Percentiles rank a stretch among this genome's conserved stretches.
Evolutionary conservation across 331 rosid genomes (phyloP).

Genomic region (Malus hybrid): DNA sequence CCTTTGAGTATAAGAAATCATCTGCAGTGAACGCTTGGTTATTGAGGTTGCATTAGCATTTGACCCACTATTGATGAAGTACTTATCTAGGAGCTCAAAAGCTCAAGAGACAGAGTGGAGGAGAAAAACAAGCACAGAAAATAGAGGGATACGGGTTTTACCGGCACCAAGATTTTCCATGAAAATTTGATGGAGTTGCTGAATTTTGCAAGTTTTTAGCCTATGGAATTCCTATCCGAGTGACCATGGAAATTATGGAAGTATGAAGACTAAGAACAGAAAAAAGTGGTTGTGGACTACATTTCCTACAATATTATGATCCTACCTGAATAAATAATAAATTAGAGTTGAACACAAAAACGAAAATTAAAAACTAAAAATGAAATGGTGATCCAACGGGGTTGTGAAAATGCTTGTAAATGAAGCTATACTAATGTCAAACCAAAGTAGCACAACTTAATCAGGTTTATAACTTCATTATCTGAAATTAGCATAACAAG

Average conservation of each 20-base stretch:
- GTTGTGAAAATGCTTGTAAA: neutral
- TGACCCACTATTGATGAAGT: conserved; percentile 60
- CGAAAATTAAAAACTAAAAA: no score
- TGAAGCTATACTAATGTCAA: neutral
- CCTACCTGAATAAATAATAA: neutral
- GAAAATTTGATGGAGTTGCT: neutral
- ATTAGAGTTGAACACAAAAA: neutral
- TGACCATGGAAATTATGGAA: neutral
- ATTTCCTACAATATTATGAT: neutral
- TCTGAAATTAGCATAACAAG: neutral
- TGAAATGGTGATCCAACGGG: no score
- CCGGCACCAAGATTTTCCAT: neutral
- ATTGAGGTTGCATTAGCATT: neutral
- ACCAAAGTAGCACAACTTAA: neutral
- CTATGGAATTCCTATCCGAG: neutral
- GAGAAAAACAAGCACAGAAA: conserved; percentile 6
- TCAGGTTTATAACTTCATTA: neutral
- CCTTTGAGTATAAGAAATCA: neutral
- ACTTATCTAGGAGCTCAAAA: conserved; percentile 12
- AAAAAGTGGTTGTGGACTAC: neutral
- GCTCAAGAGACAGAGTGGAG: conserved; percentile 14
- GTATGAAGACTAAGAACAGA: neutral
- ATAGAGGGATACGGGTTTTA: neutral
- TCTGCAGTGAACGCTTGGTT: conserved; percentile 20
- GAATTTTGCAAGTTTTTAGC: neutral